Conservation (phyloP, 768 basidiomycete genomes). For the Suillus subluteus region DNA sequence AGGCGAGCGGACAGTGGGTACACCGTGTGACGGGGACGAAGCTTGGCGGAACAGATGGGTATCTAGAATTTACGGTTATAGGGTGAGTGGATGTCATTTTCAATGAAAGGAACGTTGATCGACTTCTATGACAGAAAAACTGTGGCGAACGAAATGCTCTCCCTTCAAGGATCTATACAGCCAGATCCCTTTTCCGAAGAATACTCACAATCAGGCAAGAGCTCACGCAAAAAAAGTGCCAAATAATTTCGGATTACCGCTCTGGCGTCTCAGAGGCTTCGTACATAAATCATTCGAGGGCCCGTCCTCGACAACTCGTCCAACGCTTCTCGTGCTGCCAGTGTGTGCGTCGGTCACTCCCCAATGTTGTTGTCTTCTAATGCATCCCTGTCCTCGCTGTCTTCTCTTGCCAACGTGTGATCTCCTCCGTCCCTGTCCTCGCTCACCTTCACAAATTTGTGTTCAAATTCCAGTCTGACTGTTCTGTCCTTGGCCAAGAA, state of each 20-base stretch:
- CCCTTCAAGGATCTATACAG: constrained; percentile 79
- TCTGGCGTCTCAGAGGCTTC: no score
- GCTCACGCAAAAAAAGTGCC: neutral
- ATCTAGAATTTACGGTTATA: constrained; percentile 83
- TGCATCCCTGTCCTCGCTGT: no score
- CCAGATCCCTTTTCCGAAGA: constrained; percentile 2
- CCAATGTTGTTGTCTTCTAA: no score
- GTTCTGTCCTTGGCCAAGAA: no score
- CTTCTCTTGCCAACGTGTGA: no score
- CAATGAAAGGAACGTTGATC: constrained; percentile 12
- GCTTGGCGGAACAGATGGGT: constrained; percentile 70
- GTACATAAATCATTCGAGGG: no score
- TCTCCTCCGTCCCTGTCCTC: no score
- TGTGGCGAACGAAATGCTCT: constrained; percentile 93
- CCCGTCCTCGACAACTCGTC: no score
- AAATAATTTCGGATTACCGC: neutral
- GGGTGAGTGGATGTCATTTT: constrained; percentile 58
- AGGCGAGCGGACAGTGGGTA: constrained; percentile 77
- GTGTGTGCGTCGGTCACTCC: no score
- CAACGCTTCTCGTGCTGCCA: no score
- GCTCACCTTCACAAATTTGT: no score
- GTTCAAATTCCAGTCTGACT: no score
- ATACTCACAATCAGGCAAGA: neutral
- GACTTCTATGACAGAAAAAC: constrained; percentile 58
- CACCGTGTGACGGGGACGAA: constrained; percentile 67